Percentiles rank a stretch among this genome's conserved stretches.
Conservation (phyloP, 31 red algal species). For the Asparagopsis taxiformis region DNA sequence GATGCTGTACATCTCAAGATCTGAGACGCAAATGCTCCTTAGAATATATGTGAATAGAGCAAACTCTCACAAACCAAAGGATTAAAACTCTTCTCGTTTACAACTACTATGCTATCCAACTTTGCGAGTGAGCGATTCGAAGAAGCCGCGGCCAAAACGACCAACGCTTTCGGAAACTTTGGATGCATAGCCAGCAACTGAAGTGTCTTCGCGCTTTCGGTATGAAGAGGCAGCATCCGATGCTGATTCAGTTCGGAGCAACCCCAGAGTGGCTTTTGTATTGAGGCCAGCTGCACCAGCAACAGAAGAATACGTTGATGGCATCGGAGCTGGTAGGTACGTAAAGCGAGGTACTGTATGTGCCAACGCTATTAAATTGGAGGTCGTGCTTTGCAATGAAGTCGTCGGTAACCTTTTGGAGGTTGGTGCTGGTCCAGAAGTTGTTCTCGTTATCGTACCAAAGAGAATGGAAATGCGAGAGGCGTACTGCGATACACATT, state of each 20-base stretch:
- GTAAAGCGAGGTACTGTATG: conserved; percentile 59
- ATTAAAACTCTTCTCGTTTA: neutral
- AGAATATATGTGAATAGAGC: neutral
- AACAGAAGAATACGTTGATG: conserved; percentile 52
- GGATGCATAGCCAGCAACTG: conserved; percentile 55
- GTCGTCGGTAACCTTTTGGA: conserved; percentile 15
- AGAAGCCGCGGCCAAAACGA: conserved; percentile 61
- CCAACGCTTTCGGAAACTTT: conserved; percentile 66
- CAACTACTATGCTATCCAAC: conserved; percentile 19
- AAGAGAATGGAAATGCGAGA: conserved; percentile 34
- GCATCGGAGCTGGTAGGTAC: conserved; percentile 74
- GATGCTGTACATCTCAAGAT: neutral
- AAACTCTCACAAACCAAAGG: neutral
- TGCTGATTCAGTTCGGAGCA: conserved; percentile 35
- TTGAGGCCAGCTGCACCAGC: conserved; percentile 16
- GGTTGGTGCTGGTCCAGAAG: neutral
- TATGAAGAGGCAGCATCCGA: conserved; percentile 1
- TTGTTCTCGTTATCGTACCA: conserved; percentile 24
- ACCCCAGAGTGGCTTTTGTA: conserved; percentile 22
- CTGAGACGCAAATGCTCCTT: neutral
- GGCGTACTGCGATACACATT: conserved; percentile 23
- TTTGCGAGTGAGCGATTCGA: conserved; percentile 64
- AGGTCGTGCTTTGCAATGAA: conserved; percentile 9
- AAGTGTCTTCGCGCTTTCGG: conserved; percentile 47
- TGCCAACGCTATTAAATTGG: conserved; percentile 43